Base-by-base conservation (phyloP, 148 eudicot species). In the Vaccinium darrowii region DNA sequence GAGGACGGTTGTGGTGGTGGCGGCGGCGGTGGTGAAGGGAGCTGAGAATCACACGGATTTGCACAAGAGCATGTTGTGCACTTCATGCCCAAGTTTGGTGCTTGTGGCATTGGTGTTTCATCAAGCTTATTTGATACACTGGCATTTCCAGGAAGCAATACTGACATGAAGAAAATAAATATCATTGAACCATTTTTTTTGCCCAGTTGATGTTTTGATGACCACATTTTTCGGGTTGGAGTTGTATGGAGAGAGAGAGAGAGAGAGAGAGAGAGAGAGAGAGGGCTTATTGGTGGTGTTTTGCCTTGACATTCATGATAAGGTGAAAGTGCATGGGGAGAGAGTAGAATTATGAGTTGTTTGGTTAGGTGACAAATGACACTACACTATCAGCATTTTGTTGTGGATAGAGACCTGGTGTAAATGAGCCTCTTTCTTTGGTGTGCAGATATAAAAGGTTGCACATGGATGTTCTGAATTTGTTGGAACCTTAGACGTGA, bases 51-150 rank as follows among this genome's bases (percentile, higher is more conserved):
- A 84, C 81, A 91, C 56, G 56, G 91, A 81, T 76, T 87, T 84
- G 69, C 84, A 76, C 94, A 92, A 7, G 93, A 87, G 75, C 93
- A 92, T 18, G 88, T 82, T 78, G 87, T 90, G 86, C 95, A 93
- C 60, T 92, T 92, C 15, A 91, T 84, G 78, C 87, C 89, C 11
- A 87, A 78, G 67, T 88, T 87, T 47, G 86, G 89, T 47, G 89
- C 51, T 27, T 51, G 47, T 78, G 79, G 82, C 60, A 54, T 79
- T 36, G n/a, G 69, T 69, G 56, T 36, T 30, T 76, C 82, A 16
- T 57, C 69, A 14, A 76, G 36, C 81, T 79, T 43, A 39, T 7
- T 62, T 53, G 71, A 47, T 19, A 18, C 56, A 23, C 27, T 60
- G 36, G 60, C 77, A 43, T 69, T 13, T n/a, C 15, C 15, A 4